These are phyloP conservation scores for Penicillium dipodomyicola DNA, from an alignment of 495 filamentous ascomycete genomes.

Conservation along the genomic window DNA sequence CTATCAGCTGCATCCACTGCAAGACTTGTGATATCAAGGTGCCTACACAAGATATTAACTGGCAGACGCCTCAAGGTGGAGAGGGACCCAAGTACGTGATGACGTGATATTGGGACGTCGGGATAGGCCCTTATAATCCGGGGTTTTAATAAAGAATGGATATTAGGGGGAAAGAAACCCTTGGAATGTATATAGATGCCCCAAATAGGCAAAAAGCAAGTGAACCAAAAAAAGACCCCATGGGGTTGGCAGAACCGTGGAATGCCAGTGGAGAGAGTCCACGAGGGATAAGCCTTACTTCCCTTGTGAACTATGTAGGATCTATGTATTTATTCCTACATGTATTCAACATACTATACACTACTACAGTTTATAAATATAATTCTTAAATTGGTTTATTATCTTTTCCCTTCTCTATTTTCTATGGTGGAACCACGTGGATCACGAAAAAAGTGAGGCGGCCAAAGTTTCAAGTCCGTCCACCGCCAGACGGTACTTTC, in stretches of 20 bases:
- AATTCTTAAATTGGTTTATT: not conserved
- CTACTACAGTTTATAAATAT: not conserved
- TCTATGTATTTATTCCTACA: no score
- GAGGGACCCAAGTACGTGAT: slow-evolving; percentile 96
- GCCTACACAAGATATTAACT: slow-evolving; percentile 94
- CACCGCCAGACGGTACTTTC: slow-evolving; percentile 28
- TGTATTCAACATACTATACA: no score
- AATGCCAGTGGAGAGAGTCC: slow-evolving; percentile 29
- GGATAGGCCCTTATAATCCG: no score
- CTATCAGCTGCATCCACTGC: slow-evolving; percentile 90
- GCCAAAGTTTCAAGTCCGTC: slow-evolving; percentile 19
- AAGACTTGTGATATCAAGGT: slow-evolving; percentile 99
- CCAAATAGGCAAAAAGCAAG: no score
- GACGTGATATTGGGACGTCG: slow-evolving; percentile 52
- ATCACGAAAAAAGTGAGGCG: slow-evolving; percentile 45
- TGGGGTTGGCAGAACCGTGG: slow-evolving; percentile 37
- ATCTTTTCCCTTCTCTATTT: not conserved
- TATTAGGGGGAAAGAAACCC: no score
- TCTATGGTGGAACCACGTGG: slow-evolving; percentile 41
- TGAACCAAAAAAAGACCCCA: slow-evolving; percentile 20
- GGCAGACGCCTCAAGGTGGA: slow-evolving; percentile 91
- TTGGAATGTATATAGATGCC: not conserved
- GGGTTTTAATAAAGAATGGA: slow-evolving; percentile 1
- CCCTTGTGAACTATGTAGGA: no score
- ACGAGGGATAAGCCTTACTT: slow-evolving; percentile 22